These are phyloP conservation scores for Isoetes engelmannii DNA, from an alignment of 83 land plant species.

Conservation along the genomic window DNA sequence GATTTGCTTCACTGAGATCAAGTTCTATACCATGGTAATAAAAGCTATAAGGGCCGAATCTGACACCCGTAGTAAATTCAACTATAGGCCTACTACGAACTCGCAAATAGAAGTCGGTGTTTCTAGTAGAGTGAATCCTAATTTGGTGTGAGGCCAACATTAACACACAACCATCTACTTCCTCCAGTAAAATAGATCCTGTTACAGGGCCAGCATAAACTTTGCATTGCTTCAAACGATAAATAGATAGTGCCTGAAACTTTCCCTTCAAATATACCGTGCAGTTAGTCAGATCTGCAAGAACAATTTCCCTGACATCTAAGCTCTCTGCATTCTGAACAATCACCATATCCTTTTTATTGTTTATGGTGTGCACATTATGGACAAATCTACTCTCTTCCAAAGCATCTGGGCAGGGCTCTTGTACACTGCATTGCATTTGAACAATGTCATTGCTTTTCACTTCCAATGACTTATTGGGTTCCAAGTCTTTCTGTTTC, in stretches of 20 bases:
- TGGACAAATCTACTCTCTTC: no score
- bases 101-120: conserved; percentile 73
- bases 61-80: conserved; percentile 56
- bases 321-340: conserved; percentile 41
- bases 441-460: no score
- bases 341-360: conserved; percentile 28
- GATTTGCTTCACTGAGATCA: conserved; percentile 49
- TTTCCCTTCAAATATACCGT: conserved; percentile 54
- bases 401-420: no score
- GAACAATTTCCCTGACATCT: conserved; percentile 47
- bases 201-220: conserved; percentile 71
- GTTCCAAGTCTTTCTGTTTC: conserved; percentile 19
- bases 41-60: conserved; percentile 80
- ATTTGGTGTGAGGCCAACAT: conserved; percentile 91
- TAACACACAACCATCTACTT: conserved; percentile 52
- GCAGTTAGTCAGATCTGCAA: conserved; percentile 54
- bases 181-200: conserved; percentile 77
- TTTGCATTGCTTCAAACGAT: conserved; percentile 52
- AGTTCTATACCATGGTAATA: conserved; percentile 57
- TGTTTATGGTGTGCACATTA: conserved; percentile 23
- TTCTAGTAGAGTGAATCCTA: conserved; percentile 63
- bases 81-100: conserved; percentile 89
- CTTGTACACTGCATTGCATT: no score
- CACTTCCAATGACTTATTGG: no score
- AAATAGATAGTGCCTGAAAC: conserved; percentile 48